Conservation (phyloP, 176 grass and related monocot genomes). For the Oropetium thomaeum region DNA sequence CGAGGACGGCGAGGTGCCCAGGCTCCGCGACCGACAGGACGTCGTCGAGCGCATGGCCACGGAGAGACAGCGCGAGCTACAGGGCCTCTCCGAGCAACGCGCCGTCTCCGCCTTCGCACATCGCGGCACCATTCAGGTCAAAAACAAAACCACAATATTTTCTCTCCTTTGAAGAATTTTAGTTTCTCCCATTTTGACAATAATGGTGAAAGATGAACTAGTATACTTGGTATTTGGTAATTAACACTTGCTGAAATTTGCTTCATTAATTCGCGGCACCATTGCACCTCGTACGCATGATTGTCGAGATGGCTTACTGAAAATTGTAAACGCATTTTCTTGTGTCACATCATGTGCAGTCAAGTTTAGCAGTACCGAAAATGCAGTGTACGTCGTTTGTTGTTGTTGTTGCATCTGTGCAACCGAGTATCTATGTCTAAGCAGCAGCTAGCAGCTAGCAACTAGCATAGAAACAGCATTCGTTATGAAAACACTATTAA, state of each 20-base stretch:
- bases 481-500: not conserved
- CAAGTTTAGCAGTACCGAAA: not conserved
- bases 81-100: slow-evolving; percentile 65
- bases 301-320: not conserved
- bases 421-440: not conserved
- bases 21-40: slow-evolving; percentile 29
- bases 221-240: no score
- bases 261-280: no score
- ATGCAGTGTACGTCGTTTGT: not conserved
- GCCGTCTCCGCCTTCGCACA: slow-evolving; percentile 74
- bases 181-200: no score
- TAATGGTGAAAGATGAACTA: no score
- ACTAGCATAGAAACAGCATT: not conserved
- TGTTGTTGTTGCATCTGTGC: not conserved
- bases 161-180: no score
- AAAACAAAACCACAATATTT: not conserved
- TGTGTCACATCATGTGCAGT: not conserved
- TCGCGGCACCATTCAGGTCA: slow-evolving; percentile 75
- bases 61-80: slow-evolving; percentile 84
- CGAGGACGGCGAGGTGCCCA: not conserved
- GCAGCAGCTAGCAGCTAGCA: no score
- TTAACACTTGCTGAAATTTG: no score
- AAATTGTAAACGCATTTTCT: not conserved
- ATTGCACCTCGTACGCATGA: no score
- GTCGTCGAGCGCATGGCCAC: slow-evolving; percentile 44